These are phyloP conservation scores for Paramecium octaurelia DNA, from an alignment of 73 alveolate genomes.

Conservation along the genomic window DNA sequence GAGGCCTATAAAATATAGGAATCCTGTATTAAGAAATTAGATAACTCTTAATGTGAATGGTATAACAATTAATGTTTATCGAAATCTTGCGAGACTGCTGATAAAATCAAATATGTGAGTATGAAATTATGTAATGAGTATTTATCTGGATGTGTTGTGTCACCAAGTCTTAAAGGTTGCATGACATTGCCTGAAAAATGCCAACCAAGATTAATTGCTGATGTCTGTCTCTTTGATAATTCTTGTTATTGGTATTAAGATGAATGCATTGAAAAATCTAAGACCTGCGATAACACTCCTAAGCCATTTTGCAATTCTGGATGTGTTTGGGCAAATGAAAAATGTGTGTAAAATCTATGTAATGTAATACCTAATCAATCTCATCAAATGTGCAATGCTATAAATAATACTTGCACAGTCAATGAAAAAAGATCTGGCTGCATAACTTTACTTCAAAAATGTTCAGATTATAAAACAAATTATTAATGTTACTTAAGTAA, in stretches of 20 bases:
- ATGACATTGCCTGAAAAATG: not conserved
- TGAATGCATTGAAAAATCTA: not conserved
- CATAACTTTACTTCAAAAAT: not conserved
- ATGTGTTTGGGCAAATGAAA: not conserved
- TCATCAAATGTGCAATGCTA: not conserved
- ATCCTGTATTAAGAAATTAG: not conserved
- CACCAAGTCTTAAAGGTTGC: not conserved
- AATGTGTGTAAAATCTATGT: not conserved
- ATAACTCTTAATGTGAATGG: not conserved
- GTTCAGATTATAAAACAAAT: not conserved
- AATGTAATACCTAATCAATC: not conserved
- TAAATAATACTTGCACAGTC: not conserved
- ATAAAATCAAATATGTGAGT: not conserved
- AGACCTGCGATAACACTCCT: not conserved
- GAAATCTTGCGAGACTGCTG: not conserved
- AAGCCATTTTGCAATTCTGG: not conserved
- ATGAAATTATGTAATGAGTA: not conserved
- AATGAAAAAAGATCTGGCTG: not conserved
- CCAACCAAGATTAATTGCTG: not conserved
- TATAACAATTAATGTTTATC: not conserved
- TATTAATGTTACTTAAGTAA: not conserved
- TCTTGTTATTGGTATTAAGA: not conserved
- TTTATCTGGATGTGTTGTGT: not conserved
- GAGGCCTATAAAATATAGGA: not conserved
- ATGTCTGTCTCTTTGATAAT: not conserved